Evolutionary conservation across 768 basidiomycete genomes (phyloP), one percentile per base, ranked within the genome.

Genomic region (Termitomyces sp.): DNA sequence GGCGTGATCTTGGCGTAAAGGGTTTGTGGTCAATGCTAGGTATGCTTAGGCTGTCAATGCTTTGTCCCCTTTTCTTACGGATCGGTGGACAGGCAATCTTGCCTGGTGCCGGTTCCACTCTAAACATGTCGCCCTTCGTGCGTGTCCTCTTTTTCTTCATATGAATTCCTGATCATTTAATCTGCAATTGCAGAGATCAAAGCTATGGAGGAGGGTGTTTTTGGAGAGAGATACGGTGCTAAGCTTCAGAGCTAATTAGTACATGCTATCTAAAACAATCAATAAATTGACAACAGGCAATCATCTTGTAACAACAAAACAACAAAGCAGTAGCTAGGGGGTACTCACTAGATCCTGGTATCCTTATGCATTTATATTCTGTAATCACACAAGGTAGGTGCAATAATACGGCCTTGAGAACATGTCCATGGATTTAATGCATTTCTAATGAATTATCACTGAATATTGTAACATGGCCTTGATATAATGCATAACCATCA

Each of bases 11-110:
- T 14, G 83, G 82, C 29, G 63, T 79, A 8, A 72, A 75, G 22
- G 78, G 79, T 47, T 52, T 84, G 39, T 88, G 85, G 83, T 76
- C 70, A 59, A 81, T 83, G 76, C 74, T 84, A 69, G 86, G 86
- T 79, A 63, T 5, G 60, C 56, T 24, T 47, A 14, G 20, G 16
- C 10, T 10, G 16, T 34, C 52, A 9, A 43, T 20, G 8, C 34
- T 48, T 29, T 29, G n/a, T 27, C 31, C 26, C 29, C 10, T 14
- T 31, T 49, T 22, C 2, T 55, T 13, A 48, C 12, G 20, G 13
- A 34, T 41, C 18, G 5, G 3, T 32, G 24, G 16, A 24, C 6
- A 80, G 79, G 82, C 8, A 85, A 83, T 65, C 65, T 87, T 20
- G 80, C 81, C 0, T 53, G 79, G 55, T 80, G 78, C 46, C 74